Evolutionary conservation across 1,284 basidiomycete species (phyloP).

Genomic region (Moesziomyces sp.): DNA sequence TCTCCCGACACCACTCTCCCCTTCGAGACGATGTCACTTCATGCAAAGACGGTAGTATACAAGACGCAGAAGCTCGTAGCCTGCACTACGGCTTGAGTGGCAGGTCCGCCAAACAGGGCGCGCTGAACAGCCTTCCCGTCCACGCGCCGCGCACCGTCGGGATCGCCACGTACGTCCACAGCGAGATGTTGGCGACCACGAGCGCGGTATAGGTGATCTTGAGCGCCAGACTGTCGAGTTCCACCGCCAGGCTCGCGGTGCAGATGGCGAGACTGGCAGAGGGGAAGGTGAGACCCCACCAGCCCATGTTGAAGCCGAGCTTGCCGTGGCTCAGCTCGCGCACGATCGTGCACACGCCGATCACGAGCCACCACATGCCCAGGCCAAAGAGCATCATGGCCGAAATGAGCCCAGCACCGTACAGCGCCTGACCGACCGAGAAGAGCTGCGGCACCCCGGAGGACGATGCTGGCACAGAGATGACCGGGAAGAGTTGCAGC

Average conservation of each 20-base stretch:
- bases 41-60: too few relatives aligned
- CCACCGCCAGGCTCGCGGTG: slow-evolving; percentile 49
- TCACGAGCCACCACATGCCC: slow-evolving; percentile 54
- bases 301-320: slow-evolving; percentile 59
- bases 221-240: slow-evolving; percentile 52
- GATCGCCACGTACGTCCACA: slow-evolving; percentile 53
- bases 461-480: slow-evolving; percentile 15
- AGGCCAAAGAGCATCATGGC: slow-evolving; percentile 57
- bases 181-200: slow-evolving; percentile 34
- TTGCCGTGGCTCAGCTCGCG: slow-evolving; percentile 42
- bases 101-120: slow-evolving; percentile 59
- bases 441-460: slow-evolving; percentile 48
- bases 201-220: slow-evolving; percentile 54
- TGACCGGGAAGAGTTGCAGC: slow-evolving; percentile 48
- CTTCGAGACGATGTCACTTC: background rate
- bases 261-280: slow-evolving; percentile 51
- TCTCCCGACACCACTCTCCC: too few relatives aligned
- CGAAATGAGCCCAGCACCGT: slow-evolving; percentile 53
- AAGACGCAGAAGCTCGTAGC: background rate
- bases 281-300: slow-evolving; percentile 55
- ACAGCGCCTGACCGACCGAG: slow-evolving; percentile 52
- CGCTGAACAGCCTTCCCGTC: slow-evolving; percentile 51
- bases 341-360: slow-evolving; percentile 50
- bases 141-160: slow-evolving; percentile 55
- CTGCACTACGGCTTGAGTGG: slow-evolving; percentile 36